A percentile compares a stretch with the other conserved stretches of the same genome.
Conservation (phyloP, 768 basidiomycete species). For the Dioszegia hungarica region DNA sequence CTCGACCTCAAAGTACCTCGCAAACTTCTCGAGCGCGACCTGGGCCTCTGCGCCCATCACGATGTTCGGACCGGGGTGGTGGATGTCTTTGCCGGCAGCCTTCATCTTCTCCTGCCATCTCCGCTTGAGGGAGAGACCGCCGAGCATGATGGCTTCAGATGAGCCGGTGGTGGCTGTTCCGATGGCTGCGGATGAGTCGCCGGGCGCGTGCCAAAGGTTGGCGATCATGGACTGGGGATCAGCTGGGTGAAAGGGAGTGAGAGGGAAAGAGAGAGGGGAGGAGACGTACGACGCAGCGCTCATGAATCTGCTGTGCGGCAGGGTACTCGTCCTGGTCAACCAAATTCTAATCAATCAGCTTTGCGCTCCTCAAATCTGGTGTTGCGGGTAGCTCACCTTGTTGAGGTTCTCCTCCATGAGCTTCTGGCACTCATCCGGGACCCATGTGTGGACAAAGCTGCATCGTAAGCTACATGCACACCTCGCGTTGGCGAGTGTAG, state of each 20-base stretch:
- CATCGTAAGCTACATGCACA: not conserved
- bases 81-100: slow-evolving; percentile 61
- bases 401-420: slow-evolving; percentile 63
- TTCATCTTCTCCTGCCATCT: slow-evolving; percentile 64
- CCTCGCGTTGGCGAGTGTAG: not conserved
- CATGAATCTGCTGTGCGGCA: slow-evolving; percentile 41
- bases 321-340: slow-evolving; percentile 71
- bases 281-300: slow-evolving; percentile 43
- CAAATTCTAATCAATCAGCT: slow-evolving; percentile 52
- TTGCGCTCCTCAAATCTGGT: not conserved
- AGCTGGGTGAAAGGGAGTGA: not conserved
- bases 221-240: slow-evolving; percentile 56
- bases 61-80: slow-evolving; percentile 59
- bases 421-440: slow-evolving; percentile 45
- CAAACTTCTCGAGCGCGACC: slow-evolving; percentile 67
- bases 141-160: slow-evolving; percentile 68
- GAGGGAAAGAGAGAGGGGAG: not conserved
- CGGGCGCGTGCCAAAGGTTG: slow-evolving; percentile 64
- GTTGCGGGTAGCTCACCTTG: slow-evolving; percentile 48
- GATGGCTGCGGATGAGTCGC: slow-evolving; percentile 54
- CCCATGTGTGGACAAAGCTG: slow-evolving; percentile 63
- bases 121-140: slow-evolving; percentile 67
- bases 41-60: slow-evolving; percentile 60
- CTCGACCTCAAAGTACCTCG: slow-evolving; percentile 64
- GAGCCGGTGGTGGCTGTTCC: slow-evolving; percentile 69